Percentiles rank a stretch among this genome's conserved stretches.
Conservation (phyloP, 2,329 filamentous ascomycete genomes). For the Alternaria consortialis region DNA sequence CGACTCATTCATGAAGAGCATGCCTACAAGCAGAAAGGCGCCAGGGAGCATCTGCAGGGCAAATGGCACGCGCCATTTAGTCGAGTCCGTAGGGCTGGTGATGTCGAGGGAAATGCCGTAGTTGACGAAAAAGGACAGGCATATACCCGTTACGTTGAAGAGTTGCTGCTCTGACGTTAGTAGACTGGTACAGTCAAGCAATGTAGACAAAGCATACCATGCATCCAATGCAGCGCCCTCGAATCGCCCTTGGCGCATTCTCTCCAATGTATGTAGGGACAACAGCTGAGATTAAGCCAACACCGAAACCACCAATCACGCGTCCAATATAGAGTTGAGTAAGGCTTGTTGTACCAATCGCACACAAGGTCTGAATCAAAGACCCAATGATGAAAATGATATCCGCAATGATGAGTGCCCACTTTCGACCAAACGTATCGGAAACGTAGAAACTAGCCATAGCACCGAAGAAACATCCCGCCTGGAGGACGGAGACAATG, state of each 20-base stretch:
- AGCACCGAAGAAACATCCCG: constrained; percentile 58
- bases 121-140: constrained; percentile 63
- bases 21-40: constrained; percentile 58
- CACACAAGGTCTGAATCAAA: constrained; percentile 53
- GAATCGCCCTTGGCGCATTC: constrained; percentile 55
- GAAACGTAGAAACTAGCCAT: constrained; percentile 54
- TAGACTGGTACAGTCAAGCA: background rate
- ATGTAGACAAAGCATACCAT: constrained; percentile 24
- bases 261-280: constrained; percentile 58
- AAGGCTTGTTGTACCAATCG: constrained; percentile 45
- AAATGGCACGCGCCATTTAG: constrained; percentile 64
- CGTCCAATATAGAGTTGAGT: constrained; percentile 55
- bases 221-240: constrained; percentile 51
- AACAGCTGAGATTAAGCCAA: constrained; percentile 54
- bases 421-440: constrained; percentile 54
- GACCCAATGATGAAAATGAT: constrained; percentile 55
- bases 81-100: constrained; percentile 50
- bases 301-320: constrained; percentile 56
- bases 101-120: constrained; percentile 60
- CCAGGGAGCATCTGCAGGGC: constrained; percentile 63
- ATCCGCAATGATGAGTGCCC: constrained; percentile 54
- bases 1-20: constrained; percentile 62
- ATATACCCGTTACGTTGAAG: constrained; percentile 58
- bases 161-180: constrained; percentile 35
- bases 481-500: constrained; percentile 56